phyloP scores from a whole-genome alignment of 257 asterid genomes.

The Striga asiatica region DNA sequence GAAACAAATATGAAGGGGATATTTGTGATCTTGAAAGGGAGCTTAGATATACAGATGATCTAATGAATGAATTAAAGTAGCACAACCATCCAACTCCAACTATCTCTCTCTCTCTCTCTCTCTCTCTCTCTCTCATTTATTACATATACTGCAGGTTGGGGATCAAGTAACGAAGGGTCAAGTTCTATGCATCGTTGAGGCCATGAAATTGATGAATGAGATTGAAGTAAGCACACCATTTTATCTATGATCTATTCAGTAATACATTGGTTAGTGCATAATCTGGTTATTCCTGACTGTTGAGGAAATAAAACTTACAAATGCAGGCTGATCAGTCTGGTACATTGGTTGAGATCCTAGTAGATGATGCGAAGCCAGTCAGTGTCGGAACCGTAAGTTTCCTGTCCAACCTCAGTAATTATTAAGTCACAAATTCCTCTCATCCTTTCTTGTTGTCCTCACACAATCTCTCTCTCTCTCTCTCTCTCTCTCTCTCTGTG shows the following conservation, averaged over 20 bases:
- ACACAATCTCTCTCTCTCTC: not conserved
- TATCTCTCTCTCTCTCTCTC: too few species aligned
- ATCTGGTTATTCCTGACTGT: not conserved
- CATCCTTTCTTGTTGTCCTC: not conserved
- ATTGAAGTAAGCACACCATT: conserved; percentile 87
- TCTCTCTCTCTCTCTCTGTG: not conserved
- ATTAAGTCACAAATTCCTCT: too few species aligned
- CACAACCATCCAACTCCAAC: too few species aligned
- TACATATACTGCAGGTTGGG: conserved; percentile 51
- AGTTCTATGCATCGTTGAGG: conserved; percentile 80
- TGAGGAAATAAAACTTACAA: too few species aligned
- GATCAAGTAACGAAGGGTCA: conserved; percentile 90
- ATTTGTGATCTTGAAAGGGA: too few species aligned
- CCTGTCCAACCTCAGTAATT: too few species aligned
- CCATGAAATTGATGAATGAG: conserved; percentile 96
- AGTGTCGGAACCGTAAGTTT: conserved; percentile 49
- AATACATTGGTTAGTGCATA: not conserved
- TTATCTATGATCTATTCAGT: too few species aligned
- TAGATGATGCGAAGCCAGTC: conserved; percentile 61
- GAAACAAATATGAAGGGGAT: too few species aligned
- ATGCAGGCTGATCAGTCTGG: conserved; percentile 62
- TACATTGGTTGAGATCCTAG: conserved; percentile 46
- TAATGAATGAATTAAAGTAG: too few species aligned
- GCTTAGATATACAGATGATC: too few species aligned
- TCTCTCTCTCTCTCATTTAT: not conserved